A percentile compares a stretch with the other conserved stretches of the same genome.
These are phyloP conservation scores for Cordyceps fumosorosea DNA, from an alignment of 2,329 filamentous ascomycete genomes.

Conservation along the genomic window DNA sequence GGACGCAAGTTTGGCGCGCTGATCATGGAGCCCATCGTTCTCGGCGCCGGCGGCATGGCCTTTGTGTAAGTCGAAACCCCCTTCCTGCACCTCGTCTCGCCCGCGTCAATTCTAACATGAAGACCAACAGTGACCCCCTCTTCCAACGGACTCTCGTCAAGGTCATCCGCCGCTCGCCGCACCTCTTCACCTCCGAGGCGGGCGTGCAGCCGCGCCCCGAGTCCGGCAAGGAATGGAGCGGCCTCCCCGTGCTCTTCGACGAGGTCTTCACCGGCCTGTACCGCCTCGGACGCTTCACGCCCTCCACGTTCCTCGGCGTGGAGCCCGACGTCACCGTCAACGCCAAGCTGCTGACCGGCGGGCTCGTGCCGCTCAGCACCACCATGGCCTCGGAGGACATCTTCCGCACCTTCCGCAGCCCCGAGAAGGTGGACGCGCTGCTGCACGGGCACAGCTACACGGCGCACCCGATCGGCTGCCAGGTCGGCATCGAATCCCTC, in stretches of 20 bases:
- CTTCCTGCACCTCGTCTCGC: not conserved
- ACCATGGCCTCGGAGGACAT: conserved; percentile 70
- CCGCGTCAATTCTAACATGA: conserved; percentile 11
- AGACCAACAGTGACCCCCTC: conserved; percentile 58
- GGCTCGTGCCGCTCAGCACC: conserved; percentile 67
- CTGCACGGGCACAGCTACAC: conserved; percentile 86
- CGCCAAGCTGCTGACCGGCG: conserved; percentile 78
- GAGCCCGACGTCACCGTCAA: conserved; percentile 73
- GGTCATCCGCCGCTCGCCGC: conserved; percentile 53
- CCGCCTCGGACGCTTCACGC: conserved; percentile 66
- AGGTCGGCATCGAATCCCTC: conserved; percentile 66
- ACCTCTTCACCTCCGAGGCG: conserved; percentile 41
- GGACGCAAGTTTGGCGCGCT: conserved; percentile 68
- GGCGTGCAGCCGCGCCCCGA: conserved; percentile 9
- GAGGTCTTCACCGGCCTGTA: conserved; percentile 86
- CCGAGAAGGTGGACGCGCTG: conserved; percentile 70
- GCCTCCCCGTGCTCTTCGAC: conserved; percentile 74
- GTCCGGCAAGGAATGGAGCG: conserved; percentile 50
- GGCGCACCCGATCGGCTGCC: conserved; percentile 73
- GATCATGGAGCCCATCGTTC: conserved; percentile 72
- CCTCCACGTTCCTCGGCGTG: conserved; percentile 61
- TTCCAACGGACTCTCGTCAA: conserved; percentile 69
- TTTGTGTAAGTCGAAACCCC: conserved; percentile 52
- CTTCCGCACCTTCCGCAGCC: conserved; percentile 63
- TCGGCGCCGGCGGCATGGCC: conserved; percentile 79